phyloP scores from a whole-genome alignment of 129 eudicot species.

The Glebionis coronaria region DNA sequence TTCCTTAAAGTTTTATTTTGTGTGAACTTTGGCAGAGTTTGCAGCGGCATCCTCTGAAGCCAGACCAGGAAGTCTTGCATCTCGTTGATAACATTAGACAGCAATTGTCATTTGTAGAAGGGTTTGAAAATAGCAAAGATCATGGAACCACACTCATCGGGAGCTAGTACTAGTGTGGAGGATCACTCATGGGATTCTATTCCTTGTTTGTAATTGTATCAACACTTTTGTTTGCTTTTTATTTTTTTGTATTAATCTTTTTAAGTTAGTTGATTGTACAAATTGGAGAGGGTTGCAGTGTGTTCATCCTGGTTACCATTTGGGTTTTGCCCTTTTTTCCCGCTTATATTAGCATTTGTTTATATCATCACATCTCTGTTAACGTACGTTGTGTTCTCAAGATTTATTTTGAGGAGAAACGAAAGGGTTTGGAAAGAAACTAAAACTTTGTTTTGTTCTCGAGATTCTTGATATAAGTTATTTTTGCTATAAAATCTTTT shows the following conservation, averaged over 20 bases:
- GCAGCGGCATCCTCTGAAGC: slow-evolving; percentile 59
- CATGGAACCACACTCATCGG: slow-evolving; percentile 56
- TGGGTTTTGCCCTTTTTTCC: slow-evolving; percentile 5
- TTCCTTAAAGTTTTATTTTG: background rate
- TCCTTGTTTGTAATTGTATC: slow-evolving; percentile 28
- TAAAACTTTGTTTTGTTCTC: too few species aligned
- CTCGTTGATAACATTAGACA: slow-evolving; percentile 66
- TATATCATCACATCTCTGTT: background rate
- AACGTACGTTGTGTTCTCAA: too few species aligned
- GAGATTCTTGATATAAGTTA: too few species aligned
- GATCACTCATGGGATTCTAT: slow-evolving; percentile 17
- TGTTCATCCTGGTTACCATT: slow-evolving; percentile 1
- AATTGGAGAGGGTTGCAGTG: slow-evolving; percentile 25
- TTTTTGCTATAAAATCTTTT: too few species aligned
- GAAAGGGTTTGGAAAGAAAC: too few species aligned
- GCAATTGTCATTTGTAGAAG: slow-evolving; percentile 38
- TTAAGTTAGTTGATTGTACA: slow-evolving; percentile 24
- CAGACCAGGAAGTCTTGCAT: slow-evolving; percentile 58
- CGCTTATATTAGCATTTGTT: background rate
- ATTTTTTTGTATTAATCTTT: background rate
- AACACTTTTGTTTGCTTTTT: slow-evolving; percentile 14
- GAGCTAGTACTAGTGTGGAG: slow-evolving; percentile 17
- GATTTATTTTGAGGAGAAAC: too few species aligned
- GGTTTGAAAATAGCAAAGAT: slow-evolving; percentile 51
- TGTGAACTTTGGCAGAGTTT: slow-evolving; percentile 49